These are phyloP conservation scores for Thalassiosira mediterranea DNA, from an alignment of 352 stramenopile species.

Conservation along the genomic window DNA sequence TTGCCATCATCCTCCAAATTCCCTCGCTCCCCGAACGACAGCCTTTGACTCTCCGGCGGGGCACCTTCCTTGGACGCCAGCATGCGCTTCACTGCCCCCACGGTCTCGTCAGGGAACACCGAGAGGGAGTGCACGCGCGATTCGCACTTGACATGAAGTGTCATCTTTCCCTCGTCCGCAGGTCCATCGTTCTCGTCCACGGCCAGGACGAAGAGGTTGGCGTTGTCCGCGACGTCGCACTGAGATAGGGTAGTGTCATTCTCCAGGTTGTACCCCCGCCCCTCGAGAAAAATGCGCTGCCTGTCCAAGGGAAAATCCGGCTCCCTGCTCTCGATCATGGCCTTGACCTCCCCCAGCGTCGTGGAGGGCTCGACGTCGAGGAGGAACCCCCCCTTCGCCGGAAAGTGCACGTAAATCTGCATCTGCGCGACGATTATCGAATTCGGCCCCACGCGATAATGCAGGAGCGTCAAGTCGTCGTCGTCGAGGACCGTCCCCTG, in stretches of 20 bases:
- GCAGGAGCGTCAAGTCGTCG: too few relatives aligned
- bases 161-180: not conserved
- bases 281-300: conserved; percentile 5
- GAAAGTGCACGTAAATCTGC: conserved; percentile 18
- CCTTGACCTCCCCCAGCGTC: conserved; percentile 1
- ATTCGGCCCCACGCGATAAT: not conserved
- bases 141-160: not conserved
- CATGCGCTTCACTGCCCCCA: not conserved
- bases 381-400: conserved; percentile 5
- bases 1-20: not conserved
- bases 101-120: not conserved
- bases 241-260: not conserved
- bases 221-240: not conserved
- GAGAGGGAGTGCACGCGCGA: not conserved
- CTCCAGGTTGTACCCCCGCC: not conserved
- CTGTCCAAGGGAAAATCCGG: not conserved
- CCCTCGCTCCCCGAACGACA: not conserved
- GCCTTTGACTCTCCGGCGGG: not conserved
- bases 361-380: conserved; percentile 7
- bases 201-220: not conserved
- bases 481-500: too few relatives aligned
- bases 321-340: conserved; percentile 15
- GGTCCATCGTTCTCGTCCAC: not conserved
- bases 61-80: not conserved
- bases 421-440: conserved; percentile 6